A percentile compares a stretch with the other conserved stretches of the same genome.
Conservation (phyloP, 2,329 filamentous ascomycete genomes). For the Dactylellina cionopaga region DNA sequence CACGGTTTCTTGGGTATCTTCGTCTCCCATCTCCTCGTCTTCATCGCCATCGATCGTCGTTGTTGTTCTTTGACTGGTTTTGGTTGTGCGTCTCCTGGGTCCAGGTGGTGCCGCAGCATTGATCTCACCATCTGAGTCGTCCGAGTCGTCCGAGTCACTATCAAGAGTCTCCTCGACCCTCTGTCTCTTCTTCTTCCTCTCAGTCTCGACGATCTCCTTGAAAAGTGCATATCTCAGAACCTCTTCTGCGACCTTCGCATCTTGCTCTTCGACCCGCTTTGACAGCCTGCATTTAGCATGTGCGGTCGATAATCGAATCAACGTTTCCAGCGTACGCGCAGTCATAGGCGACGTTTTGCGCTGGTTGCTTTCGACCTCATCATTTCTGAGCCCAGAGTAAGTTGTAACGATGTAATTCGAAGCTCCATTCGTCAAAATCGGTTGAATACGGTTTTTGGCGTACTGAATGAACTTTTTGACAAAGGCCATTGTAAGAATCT, state of each 20-base stretch:
- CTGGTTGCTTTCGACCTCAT: constrained; percentile 93
- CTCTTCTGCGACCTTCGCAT: constrained; percentile 85
- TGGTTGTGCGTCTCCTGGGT: constrained; percentile 63
- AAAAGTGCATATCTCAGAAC: constrained; percentile 95
- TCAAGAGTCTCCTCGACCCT: constrained; percentile 76
- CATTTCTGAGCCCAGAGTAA: constrained; percentile 92
- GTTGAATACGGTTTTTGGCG: constrained; percentile 89
- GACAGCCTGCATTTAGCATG: constrained; percentile 93
- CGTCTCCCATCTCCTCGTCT: constrained; percentile 59
- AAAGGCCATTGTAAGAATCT: constrained; percentile 94
- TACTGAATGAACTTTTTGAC: constrained; percentile 99
- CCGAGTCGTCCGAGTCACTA: constrained; percentile 68
- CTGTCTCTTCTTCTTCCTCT: constrained; percentile 79
- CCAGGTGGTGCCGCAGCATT: constrained; percentile 63
- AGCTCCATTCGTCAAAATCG: constrained; percentile 87
- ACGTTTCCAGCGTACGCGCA: constrained; percentile 92
- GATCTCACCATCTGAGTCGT: constrained; percentile 67
- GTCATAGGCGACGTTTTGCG: constrained; percentile 94
- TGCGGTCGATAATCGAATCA: constrained; percentile 96
- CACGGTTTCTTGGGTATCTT: constrained; percentile 59
- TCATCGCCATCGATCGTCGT: constrained; percentile 60
- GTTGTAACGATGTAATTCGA: constrained; percentile 90
- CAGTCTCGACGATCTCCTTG: constrained; percentile 83
- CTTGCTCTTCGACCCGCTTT: constrained; percentile 85
- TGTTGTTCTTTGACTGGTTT: constrained; percentile 61